Evolutionary conservation across 345 rosid species (phyloP).

Genomic region (Eucalyptus victrix): DNA sequence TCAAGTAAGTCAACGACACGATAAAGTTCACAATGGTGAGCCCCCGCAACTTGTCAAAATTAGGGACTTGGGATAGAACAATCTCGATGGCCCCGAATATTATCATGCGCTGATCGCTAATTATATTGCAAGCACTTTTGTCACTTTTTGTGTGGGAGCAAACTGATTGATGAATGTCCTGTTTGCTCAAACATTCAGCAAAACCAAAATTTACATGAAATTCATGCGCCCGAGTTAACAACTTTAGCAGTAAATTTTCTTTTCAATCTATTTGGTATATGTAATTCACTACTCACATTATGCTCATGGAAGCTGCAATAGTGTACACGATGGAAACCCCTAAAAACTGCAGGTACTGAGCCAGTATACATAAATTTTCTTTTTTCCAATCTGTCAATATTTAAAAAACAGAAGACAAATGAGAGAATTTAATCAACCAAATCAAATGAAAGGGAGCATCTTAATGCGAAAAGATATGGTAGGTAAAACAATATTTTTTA

Average conservation of each 20-base stretch:
- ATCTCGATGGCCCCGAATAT: conserved; percentile 44
- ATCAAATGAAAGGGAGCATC: neutral
- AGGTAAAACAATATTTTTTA: neutral
- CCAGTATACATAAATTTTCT: conserved; percentile 20
- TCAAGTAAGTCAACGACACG: conserved; percentile 84
- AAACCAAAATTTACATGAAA: neutral
- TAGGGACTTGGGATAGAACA: conserved; percentile 62
- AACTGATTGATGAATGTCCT: conserved; percentile 52
- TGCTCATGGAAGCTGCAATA: conserved; percentile 36
- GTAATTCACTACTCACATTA: conserved; percentile 1
- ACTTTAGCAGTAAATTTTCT: neutral
- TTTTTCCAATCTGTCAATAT: conserved; percentile 12
- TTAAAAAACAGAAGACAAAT: neutral
- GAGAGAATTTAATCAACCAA: neutral
- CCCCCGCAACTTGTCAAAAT: conserved; percentile 78
- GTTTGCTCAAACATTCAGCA: neutral
- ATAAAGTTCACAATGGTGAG: conserved; percentile 74
- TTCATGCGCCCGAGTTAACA: neutral
- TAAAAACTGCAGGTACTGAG: conserved; percentile 26
- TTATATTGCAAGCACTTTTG: conserved; percentile 28
- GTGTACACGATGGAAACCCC: conserved; percentile 44
- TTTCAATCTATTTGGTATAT: neutral
- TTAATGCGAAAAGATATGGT: neutral
- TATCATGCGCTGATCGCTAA: conserved; percentile 46
- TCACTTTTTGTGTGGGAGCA: conserved; percentile 38